These are phyloP conservation scores for Paracoccidioides brasiliensis DNA, from an alignment of 2,329 filamentous ascomycete genomes.

Conservation along the genomic window DNA sequence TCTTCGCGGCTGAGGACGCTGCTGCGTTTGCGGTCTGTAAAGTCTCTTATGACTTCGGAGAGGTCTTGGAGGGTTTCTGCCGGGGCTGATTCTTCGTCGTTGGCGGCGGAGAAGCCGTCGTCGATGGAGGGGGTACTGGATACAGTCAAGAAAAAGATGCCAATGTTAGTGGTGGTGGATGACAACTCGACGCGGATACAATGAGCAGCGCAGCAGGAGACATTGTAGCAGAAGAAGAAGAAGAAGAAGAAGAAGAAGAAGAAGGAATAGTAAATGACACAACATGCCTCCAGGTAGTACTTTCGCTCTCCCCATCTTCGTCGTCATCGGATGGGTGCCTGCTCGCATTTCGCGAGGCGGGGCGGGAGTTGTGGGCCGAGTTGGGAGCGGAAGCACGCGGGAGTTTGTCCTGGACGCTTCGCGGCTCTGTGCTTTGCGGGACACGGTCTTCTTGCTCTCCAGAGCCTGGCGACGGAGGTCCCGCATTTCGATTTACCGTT, in stretches of 20 bases:
- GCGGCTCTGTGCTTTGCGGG: slow-evolving; percentile 39
- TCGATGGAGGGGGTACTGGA: slow-evolving; percentile 53
- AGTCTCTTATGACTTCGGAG: slow-evolving; percentile 53
- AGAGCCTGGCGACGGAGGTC: slow-evolving; percentile 45
- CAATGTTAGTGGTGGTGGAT: too few species aligned
- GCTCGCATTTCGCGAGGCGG: slow-evolving; percentile 42
- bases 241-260: slow-evolving; percentile 2
- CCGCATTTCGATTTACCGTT: slow-evolving; percentile 24
- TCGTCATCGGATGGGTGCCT: slow-evolving; percentile 44
- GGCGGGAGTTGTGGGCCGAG: slow-evolving; percentile 40
- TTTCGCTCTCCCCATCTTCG: slow-evolving; percentile 43
- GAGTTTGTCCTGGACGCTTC: slow-evolving; percentile 41
- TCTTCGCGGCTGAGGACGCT: slow-evolving; percentile 58
- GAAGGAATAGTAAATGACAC: slow-evolving; percentile 1
- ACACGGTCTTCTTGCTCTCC: slow-evolving; percentile 52
- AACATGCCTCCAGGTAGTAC: slow-evolving; percentile 43
- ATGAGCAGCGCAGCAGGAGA: neutral
- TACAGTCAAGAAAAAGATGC: too few species aligned
- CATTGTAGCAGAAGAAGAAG: neutral
- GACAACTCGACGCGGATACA: too few species aligned
- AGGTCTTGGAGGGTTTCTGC: slow-evolving; percentile 50
- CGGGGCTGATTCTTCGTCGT: slow-evolving; percentile 39
- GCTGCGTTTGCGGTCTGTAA: slow-evolving; percentile 66
- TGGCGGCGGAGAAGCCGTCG: slow-evolving; percentile 40
- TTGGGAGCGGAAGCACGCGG: slow-evolving; percentile 40